Evolutionary conservation across 805 yeast genomes (phyloP).

Genomic region (Blastobotrys peoriensis): DNA sequence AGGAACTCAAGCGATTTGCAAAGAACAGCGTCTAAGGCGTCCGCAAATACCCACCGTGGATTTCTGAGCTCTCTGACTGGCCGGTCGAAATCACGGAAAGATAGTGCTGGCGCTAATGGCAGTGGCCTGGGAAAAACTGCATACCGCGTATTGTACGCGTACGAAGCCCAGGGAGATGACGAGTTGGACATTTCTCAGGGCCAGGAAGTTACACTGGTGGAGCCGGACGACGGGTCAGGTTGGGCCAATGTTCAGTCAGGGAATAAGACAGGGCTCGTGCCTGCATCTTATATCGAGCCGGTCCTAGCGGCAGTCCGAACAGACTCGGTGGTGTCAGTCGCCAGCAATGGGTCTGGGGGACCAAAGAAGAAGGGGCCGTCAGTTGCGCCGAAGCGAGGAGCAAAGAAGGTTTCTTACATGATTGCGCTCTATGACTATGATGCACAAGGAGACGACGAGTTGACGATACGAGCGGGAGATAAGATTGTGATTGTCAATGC

Average conservation of each 20-base stretch:
- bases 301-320: slow-evolving; percentile 8
- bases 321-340: slow-evolving; percentile 9
- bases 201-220: slow-evolving; percentile 52
- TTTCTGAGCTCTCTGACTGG: slow-evolving; percentile 16
- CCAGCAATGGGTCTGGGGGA: slow-evolving; percentile 14
- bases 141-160: slow-evolving; percentile 56
- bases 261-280: slow-evolving; percentile 69
- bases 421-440: slow-evolving; percentile 69
- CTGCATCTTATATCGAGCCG: slow-evolving; percentile 67
- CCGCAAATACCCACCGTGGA: background rate
- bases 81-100: slow-evolving; percentile 5
- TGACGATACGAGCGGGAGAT: slow-evolving; percentile 69
- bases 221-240: slow-evolving; percentile 82
- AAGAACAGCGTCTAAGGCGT: slow-evolving; percentile 6
- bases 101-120: background rate
- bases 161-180: slow-evolving; percentile 65
- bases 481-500: slow-evolving; percentile 54
- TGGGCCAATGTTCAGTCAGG: slow-evolving; percentile 70
- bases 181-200: slow-evolving; percentile 61
- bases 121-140: slow-evolving; percentile 10
- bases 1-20: background rate
- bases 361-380: slow-evolving; percentile 59
- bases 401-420: slow-evolving; percentile 49
- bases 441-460: slow-evolving; percentile 77
- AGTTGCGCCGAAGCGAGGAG: slow-evolving; percentile 74